phyloP scores from a whole-genome alignment of 1,139 yeast genomes.

The Yamadazyma dushanensis region DNA sequence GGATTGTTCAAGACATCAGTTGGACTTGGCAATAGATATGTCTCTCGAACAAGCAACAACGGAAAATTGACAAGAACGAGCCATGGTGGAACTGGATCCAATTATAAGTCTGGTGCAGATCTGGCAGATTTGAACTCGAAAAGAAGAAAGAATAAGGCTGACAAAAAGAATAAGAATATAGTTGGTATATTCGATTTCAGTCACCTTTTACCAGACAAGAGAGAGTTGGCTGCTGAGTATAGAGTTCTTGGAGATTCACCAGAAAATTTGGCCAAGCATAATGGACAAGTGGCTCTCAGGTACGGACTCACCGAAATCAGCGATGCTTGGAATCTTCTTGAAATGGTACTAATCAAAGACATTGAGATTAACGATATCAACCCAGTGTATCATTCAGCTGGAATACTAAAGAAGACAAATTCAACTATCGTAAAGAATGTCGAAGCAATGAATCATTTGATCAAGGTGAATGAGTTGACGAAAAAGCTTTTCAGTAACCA shows the following conservation, averaged over 20 bases:
- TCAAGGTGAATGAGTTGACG: slow-evolving; percentile 18
- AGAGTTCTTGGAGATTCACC: slow-evolving; percentile 68
- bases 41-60: slow-evolving; percentile 9
- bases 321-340: slow-evolving; percentile 76
- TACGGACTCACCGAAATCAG: slow-evolving; percentile 64
- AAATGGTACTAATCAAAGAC: slow-evolving; percentile 40
- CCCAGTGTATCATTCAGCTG: slow-evolving; percentile 16
- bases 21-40: slow-evolving; percentile 37
- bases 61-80: slow-evolving; percentile 6
- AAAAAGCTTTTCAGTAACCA: slow-evolving; percentile 14
- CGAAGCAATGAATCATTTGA: slow-evolving; percentile 20
- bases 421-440: slow-evolving; percentile 14
- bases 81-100: slow-evolving; percentile 18
- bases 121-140: slow-evolving; percentile 16
- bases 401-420: slow-evolving; percentile 10
- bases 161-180: slow-evolving; percentile 43
- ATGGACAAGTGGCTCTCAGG: slow-evolving; percentile 69
- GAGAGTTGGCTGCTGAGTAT: slow-evolving; percentile 77
- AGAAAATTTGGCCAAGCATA: slow-evolving; percentile 63
- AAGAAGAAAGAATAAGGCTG: slow-evolving; percentile 17
- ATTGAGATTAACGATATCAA: slow-evolving; percentile 18
- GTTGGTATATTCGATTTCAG: slow-evolving; percentile 68
- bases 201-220: slow-evolving; percentile 72
- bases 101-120: slow-evolving; percentile 16
- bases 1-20: slow-evolving; percentile 43